phyloP scores from a whole-genome alignment of 805 yeast genomes.

The Saccharomyces paradoxus region DNA sequence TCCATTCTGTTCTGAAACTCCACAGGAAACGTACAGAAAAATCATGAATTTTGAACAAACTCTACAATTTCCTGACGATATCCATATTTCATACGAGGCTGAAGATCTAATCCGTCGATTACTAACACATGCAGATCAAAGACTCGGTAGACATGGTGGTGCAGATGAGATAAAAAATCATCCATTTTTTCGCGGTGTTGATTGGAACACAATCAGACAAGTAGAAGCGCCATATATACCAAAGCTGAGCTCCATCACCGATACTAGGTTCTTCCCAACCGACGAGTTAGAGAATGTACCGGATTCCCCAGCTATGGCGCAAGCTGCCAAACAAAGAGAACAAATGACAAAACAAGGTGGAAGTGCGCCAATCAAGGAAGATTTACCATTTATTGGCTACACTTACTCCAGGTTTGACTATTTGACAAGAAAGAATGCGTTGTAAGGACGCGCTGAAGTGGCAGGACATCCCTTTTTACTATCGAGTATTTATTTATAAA shows the following conservation, averaged over 20 bases:
- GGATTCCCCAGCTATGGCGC: constrained; percentile 68
- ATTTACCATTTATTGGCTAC: constrained; percentile 94
- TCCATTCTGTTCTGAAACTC: constrained; percentile 90
- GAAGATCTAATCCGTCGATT: constrained; percentile 77
- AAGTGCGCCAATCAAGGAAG: constrained; percentile 46
- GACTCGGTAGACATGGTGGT: constrained; percentile 84
- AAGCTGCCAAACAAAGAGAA: constrained; percentile 60
- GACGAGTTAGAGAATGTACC: constrained; percentile 94
- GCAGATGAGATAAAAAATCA: constrained; percentile 85
- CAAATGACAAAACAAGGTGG: constrained; percentile 38
- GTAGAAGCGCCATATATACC: constrained; percentile 94
- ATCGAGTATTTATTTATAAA: background rate
- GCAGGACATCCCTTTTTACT: background rate
- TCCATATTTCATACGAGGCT: constrained; percentile 79
- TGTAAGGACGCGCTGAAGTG: constrained; percentile 13
- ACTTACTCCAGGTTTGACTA: constrained; percentile 93
- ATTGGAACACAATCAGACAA: constrained; percentile 80
- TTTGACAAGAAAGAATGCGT: constrained; percentile 62
- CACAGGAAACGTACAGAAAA: constrained; percentile 88
- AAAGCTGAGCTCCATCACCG: constrained; percentile 82
- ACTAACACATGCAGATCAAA: constrained; percentile 66
- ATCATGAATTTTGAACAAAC: constrained; percentile 88
- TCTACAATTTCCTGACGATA: constrained; percentile 81
- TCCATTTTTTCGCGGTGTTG: constrained; percentile 92
- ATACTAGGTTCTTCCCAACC: constrained; percentile 95